phyloP scores from a whole-genome alignment of 1,139 yeast genomes.

The Nakaseomyces bracarensis region DNA sequence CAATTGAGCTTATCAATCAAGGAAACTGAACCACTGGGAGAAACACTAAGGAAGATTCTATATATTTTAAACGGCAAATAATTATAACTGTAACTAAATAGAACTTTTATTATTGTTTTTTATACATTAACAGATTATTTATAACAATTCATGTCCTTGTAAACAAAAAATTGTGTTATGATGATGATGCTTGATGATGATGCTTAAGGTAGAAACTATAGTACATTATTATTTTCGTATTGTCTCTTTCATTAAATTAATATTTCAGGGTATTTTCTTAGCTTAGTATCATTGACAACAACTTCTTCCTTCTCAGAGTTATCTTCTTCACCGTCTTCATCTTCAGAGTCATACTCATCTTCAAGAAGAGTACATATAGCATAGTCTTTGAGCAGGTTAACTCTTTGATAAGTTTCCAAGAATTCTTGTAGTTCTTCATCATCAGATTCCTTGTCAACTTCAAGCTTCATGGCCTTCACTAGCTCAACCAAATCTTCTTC shows the following conservation, averaged over 20 bases:
- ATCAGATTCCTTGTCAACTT: constrained; percentile 10
- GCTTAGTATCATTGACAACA: neutral
- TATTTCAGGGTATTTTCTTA: constrained; percentile 14
- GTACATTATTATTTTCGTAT: no score
- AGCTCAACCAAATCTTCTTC: constrained; percentile 6
- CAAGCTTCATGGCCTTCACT: constrained; percentile 8
- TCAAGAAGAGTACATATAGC: constrained; percentile 25
- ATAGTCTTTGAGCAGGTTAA: constrained; percentile 26
- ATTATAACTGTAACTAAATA: no score
- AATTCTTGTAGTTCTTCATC: constrained; percentile 10
- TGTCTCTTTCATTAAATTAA: constrained; percentile 10
- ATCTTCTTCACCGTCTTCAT: constrained; percentile 9
- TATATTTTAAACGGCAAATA: no score
- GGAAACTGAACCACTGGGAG: no score
- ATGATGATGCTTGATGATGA: no score
- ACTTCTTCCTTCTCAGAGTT: neutral
- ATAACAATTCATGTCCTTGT: no score
- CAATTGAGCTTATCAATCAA: no score
- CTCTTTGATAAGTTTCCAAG: constrained; percentile 14
- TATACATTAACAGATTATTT: no score
- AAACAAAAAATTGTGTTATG: no score
- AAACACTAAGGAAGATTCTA: no score
- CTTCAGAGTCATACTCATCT: constrained; percentile 19
- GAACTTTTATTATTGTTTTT: no score
- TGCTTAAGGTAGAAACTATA: no score